phyloP scores from a whole-genome alignment of 164 flowering plant genomes.

The Kingdonia uniflora region DNA sequence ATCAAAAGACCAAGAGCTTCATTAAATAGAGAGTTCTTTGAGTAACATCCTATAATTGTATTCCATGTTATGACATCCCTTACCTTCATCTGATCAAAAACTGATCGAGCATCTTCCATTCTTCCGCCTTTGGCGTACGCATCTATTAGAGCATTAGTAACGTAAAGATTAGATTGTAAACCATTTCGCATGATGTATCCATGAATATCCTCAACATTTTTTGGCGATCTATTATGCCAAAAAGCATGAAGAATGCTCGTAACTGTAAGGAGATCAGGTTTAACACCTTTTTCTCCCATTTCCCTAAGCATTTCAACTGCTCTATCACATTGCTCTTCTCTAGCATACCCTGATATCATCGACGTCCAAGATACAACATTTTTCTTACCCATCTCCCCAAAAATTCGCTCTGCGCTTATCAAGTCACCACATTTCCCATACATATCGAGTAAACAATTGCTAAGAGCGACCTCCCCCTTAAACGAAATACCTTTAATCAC shows the following conservation, averaged over 20 bases:
- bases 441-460: conserved; percentile 11
- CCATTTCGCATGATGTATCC: conserved; percentile 7
- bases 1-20: conserved; percentile 9
- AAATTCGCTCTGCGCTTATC: conserved; percentile 5
- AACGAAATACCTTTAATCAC: conserved; percentile 2
- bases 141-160: conserved; percentile 11
- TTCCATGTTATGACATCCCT: conserved; percentile 13
- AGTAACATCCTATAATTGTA: conserved; percentile 15
- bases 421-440: conserved; percentile 14
- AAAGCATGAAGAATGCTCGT: conserved; percentile 12
- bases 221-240: conserved; percentile 9
- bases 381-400: conserved; percentile 6
- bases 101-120: conserved; percentile 9
- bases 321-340: conserved; percentile 10
- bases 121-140: conserved; percentile 13
- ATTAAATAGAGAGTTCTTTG: conserved; percentile 11
- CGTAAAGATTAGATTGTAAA: conserved; percentile 9
- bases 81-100: conserved; percentile 8
- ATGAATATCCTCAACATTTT: conserved; percentile 9
- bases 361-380: conserved; percentile 15
- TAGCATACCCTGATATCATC: conserved; percentile 11
- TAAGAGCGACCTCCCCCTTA: conserved; percentile 4
- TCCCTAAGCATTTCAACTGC: conserved; percentile 7
- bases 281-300: conserved; percentile 11
- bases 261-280: conserved; percentile 10